phyloP scores from a whole-genome alignment of 192 early-diverging fungal genomes.

The Globomyces pollinis-pini region DNA sequence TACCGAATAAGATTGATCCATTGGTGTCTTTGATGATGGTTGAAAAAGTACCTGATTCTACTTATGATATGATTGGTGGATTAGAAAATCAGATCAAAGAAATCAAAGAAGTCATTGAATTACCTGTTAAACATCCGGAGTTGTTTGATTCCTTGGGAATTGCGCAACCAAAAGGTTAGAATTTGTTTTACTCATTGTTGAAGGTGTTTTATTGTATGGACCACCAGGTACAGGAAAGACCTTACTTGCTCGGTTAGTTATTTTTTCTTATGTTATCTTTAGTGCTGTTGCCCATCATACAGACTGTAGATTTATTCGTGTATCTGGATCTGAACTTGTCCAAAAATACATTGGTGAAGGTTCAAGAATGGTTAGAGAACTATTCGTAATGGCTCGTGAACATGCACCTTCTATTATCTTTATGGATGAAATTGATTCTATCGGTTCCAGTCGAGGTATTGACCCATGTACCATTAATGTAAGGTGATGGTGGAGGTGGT shows the following conservation, averaged over 20 bases:
- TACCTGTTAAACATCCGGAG: slow-evolving; percentile 99
- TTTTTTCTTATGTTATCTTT: no score
- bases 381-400: slow-evolving; percentile 97
- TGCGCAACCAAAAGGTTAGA: slow-evolving; percentile 80
- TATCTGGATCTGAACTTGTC: slow-evolving; percentile 90
- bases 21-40: slow-evolving; percentile 99
- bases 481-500: slow-evolving; percentile 73
- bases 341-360: slow-evolving; percentile 99
- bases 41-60: slow-evolving; percentile 98
- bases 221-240: slow-evolving; percentile 80
- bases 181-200: slow-evolving; percentile 1
- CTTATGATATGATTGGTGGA: slow-evolving; percentile 99
- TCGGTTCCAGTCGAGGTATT: slow-evolving; percentile 92
- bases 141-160: slow-evolving; percentile 97
- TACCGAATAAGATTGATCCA: slow-evolving; percentile 98
- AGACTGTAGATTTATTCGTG: slow-evolving; percentile 86
- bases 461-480: not conserved
- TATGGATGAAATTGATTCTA: slow-evolving; percentile 97
- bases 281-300: slow-evolving; percentile 95
- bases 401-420: slow-evolving; percentile 98
- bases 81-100: slow-evolving; percentile 99
- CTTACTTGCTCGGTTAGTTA: slow-evolving; percentile 72
- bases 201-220: slow-evolving; percentile 88
- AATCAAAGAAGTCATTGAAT: slow-evolving; percentile 99
- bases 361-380: slow-evolving; percentile 93